phyloP scores from a whole-genome alignment of 2,329 filamentous ascomycete species.

The Xenosphaeropsis pyriputrescens region DNA sequence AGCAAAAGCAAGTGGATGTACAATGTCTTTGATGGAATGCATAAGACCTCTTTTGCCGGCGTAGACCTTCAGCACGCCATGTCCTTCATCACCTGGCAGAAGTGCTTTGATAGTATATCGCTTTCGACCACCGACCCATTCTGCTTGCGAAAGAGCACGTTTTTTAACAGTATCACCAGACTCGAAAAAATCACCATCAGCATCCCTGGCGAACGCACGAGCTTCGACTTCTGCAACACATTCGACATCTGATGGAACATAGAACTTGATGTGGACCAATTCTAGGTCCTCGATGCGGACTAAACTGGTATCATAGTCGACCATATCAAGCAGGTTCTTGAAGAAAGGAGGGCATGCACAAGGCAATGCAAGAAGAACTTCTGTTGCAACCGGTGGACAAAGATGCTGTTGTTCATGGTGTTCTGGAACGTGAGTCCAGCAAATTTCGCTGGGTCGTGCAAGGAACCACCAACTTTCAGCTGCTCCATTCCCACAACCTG shows the following conservation, averaged over 20 bases:
- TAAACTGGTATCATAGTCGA: constrained; percentile 82
- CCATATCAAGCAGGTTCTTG: constrained; percentile 63
- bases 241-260: constrained; percentile 80
- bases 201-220: constrained; percentile 63
- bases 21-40: constrained; percentile 95
- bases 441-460: constrained; percentile 73
- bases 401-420: constrained; percentile 84
- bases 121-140: constrained; percentile 80
- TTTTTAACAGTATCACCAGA: constrained; percentile 79
- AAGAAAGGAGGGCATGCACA: constrained; percentile 82
- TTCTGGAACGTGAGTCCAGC: constrained; percentile 90
- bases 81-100: constrained; percentile 80
- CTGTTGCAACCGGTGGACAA: constrained; percentile 73
- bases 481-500: constrained; percentile 48
- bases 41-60: constrained; percentile 89
- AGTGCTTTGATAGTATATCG: constrained; percentile 88
- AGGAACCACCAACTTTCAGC: constrained; percentile 93
- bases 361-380: constrained; percentile 74
- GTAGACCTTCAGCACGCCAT: constrained; percentile 79
- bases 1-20: constrained; percentile 77
- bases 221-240: constrained; percentile 86
- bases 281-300: constrained; percentile 82
- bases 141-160: constrained; percentile 75
- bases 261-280: constrained; percentile 79
- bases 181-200: constrained; percentile 86